These are phyloP conservation scores for Trametes polyzona DNA, from an alignment of 1,284 basidiomycete species.

Conservation along the genomic window DNA sequence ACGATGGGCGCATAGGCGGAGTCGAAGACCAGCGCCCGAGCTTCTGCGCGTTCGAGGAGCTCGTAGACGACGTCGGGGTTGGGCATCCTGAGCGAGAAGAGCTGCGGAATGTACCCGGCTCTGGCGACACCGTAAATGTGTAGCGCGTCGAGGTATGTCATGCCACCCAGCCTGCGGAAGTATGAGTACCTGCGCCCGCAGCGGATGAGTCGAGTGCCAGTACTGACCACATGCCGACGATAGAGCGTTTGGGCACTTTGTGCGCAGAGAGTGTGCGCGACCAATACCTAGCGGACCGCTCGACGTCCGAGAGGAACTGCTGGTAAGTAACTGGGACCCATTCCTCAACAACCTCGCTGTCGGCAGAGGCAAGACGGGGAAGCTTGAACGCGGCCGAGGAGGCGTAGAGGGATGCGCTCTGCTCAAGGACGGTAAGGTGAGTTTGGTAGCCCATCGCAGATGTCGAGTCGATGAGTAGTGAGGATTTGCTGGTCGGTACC, in stretches of 20 bases:
- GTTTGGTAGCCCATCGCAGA: conserved; percentile 36
- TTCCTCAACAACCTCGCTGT: conserved; percentile 39
- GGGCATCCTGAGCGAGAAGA: conserved; percentile 73
- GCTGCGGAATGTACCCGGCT: conserved; percentile 71
- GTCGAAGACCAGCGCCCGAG: conserved; percentile 66
- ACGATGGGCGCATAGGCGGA: conserved; percentile 45
- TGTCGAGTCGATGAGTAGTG: conserved; percentile 7
- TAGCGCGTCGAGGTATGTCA: conserved; percentile 67
- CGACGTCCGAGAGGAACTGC: conserved; percentile 57
- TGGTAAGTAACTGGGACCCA: conserved; percentile 57
- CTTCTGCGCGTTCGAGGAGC: conserved; percentile 58
- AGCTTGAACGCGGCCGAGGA: conserved; percentile 53
- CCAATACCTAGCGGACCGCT: conserved; percentile 60
- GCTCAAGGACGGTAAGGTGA: conserved; percentile 55
- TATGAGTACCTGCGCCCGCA: conserved; percentile 3
- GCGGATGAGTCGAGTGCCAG: not conserved
- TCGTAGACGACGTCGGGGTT: conserved; percentile 70
- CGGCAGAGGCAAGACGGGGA: conserved; percentile 43
- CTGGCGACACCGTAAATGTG: conserved; percentile 72
- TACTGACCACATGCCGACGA: conserved; percentile 69
- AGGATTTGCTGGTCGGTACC: conserved; percentile 7
- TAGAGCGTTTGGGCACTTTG: conserved; percentile 52
- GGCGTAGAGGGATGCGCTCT: conserved; percentile 47
- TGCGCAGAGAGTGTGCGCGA: conserved; percentile 44
- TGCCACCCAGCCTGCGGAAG: conserved; percentile 60